Conservation (phyloP, 768 basidiomycete species). For the Phaeolepiota aurea region DNA sequence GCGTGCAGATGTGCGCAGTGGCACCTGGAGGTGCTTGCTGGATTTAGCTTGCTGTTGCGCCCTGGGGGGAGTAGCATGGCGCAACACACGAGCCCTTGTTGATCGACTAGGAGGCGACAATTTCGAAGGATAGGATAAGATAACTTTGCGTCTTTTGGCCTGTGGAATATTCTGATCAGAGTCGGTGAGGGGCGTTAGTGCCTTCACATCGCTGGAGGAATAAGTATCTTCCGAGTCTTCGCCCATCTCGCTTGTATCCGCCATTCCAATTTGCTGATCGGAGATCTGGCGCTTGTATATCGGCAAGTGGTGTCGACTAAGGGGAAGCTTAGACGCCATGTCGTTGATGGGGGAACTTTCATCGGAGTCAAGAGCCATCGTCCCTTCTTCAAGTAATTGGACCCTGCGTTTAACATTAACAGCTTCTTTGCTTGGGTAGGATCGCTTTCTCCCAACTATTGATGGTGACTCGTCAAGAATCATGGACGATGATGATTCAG, state of each 20-base stretch:
- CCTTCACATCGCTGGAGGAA: neutral
- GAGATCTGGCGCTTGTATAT: neutral
- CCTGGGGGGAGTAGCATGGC: conserved; percentile 6
- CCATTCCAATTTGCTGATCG: neutral
- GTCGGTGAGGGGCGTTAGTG: neutral
- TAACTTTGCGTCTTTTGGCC: neutral
- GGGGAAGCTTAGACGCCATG: neutral
- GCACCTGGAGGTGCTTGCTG: conserved; percentile 1
- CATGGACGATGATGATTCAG: conserved; percentile 28
- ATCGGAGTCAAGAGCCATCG: conserved; percentile 9
- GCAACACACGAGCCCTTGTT: conserved; percentile 7
- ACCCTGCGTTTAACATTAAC: conserved; percentile 11
- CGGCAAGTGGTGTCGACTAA: neutral
- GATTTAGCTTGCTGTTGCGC: neutral
- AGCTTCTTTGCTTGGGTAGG: conserved; percentile 17
- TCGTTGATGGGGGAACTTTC: neutral
- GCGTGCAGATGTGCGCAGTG: conserved; percentile 2
- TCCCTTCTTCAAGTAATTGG: conserved; percentile 12
- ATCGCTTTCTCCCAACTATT: conserved; percentile 33
- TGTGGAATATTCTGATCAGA: neutral
- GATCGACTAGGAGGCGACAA: conserved; percentile 2
- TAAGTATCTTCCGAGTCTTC: neutral
- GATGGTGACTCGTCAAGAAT: conserved; percentile 22
- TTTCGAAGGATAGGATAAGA: neutral
- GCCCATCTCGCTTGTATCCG: neutral